A percentile compares a stretch with the other conserved stretches of the same genome.
These are phyloP conservation scores for Centella asiatica DNA, from an alignment of 129 eudicot species.

Conservation along the genomic window DNA sequence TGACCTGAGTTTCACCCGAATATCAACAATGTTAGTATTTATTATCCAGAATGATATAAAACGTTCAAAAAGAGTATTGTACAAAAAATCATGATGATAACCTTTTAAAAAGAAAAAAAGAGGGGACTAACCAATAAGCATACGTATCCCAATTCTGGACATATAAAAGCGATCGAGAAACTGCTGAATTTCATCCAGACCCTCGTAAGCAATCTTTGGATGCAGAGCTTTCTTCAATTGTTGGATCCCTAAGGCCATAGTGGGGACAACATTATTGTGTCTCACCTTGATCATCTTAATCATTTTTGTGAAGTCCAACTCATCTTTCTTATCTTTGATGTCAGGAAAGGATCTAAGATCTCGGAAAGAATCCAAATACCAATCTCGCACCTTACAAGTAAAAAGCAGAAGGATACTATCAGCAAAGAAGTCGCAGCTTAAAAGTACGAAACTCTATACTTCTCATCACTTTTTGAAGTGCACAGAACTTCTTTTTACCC, in stretches of 20 bases:
- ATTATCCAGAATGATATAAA: not conserved
- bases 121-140: conserved; percentile 76
- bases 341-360: conserved; percentile 86
- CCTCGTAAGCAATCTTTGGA: conserved; percentile 46
- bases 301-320: conserved; percentile 78
- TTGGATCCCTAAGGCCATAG: conserved; percentile 92
- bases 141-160: conserved; percentile 97
- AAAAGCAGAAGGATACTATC: not conserved
- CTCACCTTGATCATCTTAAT: conserved; percentile 84
- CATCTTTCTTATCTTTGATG: conserved; percentile 64
- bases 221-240: conserved; percentile 72
- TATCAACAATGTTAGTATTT: conserved; percentile 12
- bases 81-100: not conserved
- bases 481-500: not conserved
- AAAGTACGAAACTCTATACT: not conserved
- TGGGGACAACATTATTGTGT: conserved; percentile 94
- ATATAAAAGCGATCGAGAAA: conserved; percentile 94
- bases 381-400: conserved; percentile 72
- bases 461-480: not conserved
- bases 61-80: not conserved
- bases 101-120: not conserved
- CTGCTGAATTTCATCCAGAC: conserved; percentile 79
- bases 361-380: conserved; percentile 96
- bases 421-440: not conserved
- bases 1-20: conserved; percentile 54